These are phyloP conservation scores for Lodderomyces margitis DNA, from an alignment of 1,139 yeast genomes.

Conservation along the genomic window DNA sequence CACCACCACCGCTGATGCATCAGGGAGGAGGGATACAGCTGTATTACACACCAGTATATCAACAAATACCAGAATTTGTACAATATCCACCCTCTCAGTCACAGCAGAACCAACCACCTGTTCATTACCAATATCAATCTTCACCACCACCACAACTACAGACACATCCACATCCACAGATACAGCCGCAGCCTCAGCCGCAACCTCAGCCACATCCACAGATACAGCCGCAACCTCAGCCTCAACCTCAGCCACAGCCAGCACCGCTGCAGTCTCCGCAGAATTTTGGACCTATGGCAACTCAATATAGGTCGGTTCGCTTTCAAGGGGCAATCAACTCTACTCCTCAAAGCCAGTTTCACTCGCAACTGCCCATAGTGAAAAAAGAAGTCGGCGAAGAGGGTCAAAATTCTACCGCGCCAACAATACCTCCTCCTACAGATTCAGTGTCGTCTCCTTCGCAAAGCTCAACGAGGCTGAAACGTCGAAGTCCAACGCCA, in stretches of 20 bases:
- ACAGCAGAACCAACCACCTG: background rate
- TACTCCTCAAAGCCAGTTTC: slow-evolving; percentile 4
- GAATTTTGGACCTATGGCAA: background rate
- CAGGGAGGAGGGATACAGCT: background rate
- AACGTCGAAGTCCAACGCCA: slow-evolving; percentile 5
- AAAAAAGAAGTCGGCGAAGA: background rate
- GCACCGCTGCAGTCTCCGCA: slow-evolving; percentile 6
- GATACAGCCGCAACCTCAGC: slow-evolving; percentile 7
- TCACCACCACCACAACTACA: slow-evolving; percentile 5
- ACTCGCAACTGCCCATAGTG: slow-evolving; percentile 4
- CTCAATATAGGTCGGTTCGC: background rate
- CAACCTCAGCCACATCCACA: slow-evolving; percentile 5
- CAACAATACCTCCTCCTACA: background rate
- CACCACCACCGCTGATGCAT: too few relatives aligned
- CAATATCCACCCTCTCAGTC: slow-evolving; percentile 4
- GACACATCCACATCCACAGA: background rate
- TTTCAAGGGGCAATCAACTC: background rate
- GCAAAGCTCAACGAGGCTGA: slow-evolving; percentile 4
- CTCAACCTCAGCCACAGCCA: slow-evolving; percentile 5
- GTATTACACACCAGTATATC: background rate
- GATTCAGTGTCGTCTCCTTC: slow-evolving; percentile 1
- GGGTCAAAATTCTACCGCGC: background rate
- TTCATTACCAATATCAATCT: background rate
- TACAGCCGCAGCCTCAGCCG: background rate
- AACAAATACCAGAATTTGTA: slow-evolving; percentile 1